Evolutionary conservation across 1,284 basidiomycete species (phyloP), one percentile per base, ranked within the genome.

Genomic region (Papiliotrema flavescens): DNA sequence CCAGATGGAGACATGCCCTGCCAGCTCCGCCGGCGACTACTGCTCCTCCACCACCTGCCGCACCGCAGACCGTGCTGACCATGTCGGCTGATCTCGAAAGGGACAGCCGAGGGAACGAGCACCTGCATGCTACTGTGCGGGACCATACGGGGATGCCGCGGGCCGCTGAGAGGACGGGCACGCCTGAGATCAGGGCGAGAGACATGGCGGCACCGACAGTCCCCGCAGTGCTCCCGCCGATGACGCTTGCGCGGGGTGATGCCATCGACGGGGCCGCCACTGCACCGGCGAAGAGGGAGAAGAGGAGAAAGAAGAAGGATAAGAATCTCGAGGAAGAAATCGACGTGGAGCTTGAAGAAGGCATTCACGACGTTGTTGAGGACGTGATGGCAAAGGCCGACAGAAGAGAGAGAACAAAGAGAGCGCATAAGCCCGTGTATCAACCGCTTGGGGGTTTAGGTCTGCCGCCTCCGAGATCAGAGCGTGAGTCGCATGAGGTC

Each of bases 31-130:
- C 19, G 41, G 17, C 51, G 37, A 19, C 24, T 4, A 20, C 34
- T 34, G 24, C 5, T 52, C 26, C 14, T 36, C 53, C 24, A 19
- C 53, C 57, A 17, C 46, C 57, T 32, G 48, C 24, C 8, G 60
- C 48, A 13, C 62, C 65, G 2, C 55, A 65, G 44, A 70, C 67
- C 2, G 51, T 70, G 36, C 52, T 60, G 6, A 64, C 63, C 5
- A 47, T 70, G 23, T 65, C 64, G n/a, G 66, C 66, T 11, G 63
- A 70, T 22, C 54, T 70, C 9, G 64, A 67, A 36, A 49, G 56
- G 26, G 63, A 65, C 52, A 47, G 55, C 11, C 47, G 60, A 4
- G 67, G 67, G 7, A 62, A 66, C 45, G 63, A 67, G 48, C 66
- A 68, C 47, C 48, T 66, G 5, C 67, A 68, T 54, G 67, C 67